Conservation (phyloP, 2,329 filamentous ascomycete species). For the Ophiostoma pallidulum region DNA sequence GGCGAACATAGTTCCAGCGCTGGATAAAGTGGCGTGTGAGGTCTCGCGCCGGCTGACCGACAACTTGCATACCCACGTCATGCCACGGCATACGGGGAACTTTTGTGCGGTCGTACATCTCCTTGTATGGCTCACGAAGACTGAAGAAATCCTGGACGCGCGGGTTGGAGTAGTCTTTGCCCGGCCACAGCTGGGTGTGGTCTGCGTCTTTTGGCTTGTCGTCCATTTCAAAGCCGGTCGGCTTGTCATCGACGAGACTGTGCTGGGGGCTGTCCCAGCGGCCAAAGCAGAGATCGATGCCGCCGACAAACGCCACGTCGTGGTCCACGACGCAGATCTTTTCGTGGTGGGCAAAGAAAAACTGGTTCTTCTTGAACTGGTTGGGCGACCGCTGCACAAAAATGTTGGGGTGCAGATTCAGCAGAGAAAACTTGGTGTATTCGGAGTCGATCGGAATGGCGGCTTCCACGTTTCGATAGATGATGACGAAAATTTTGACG, state of each 20-base stretch:
- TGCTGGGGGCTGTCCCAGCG: conserved; percentile 97
- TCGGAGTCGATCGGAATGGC: conserved; percentile 97
- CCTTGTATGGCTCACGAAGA: conserved; percentile 88
- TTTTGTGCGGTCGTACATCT: conserved; percentile 92
- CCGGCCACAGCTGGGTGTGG: conserved; percentile 91
- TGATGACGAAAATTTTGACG: conserved; percentile 94
- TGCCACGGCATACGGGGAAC: conserved; percentile 97
- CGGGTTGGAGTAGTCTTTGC: conserved; percentile 97
- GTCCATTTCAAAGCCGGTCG: conserved; percentile 81
- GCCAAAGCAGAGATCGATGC: conserved; percentile 93
- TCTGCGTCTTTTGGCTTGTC: conserved; percentile 77
- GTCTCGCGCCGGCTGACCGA: conserved; percentile 90
- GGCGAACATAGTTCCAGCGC: conserved; percentile 92
- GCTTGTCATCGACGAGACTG: conserved; percentile 81
- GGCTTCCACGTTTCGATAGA: conserved; percentile 95
- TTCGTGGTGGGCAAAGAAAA: conserved; percentile 98
- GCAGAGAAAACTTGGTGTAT: conserved; percentile 91
- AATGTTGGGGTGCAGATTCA: conserved; percentile 92
- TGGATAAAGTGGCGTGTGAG: conserved; percentile 94
- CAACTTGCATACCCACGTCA: conserved; percentile 94
- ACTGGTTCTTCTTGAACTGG: conserved; percentile 97
- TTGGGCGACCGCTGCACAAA: conserved; percentile 95
- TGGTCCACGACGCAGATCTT: conserved; percentile 97
- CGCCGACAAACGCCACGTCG: conserved; percentile 88
- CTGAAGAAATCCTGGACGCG: conserved; percentile 91